Evolutionary conservation across 1,284 basidiomycete species (phyloP), one percentile per base, ranked within the genome.

Genomic region (Ustanciosporium gigantosporum): DNA sequence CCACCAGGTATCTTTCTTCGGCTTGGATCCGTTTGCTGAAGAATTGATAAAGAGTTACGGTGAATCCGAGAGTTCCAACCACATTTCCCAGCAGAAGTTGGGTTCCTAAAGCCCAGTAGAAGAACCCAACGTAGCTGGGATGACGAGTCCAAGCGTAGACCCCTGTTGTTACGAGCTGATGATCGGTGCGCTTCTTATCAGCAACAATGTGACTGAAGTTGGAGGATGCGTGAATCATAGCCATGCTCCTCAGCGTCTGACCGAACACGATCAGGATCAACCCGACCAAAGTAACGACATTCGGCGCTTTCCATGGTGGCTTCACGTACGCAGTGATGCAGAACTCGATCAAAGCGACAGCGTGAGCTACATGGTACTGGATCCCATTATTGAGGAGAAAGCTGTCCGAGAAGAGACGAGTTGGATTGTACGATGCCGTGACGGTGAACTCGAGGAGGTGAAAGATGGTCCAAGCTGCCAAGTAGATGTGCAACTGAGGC

Each of bases 41-140:
- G 82, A 98, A 98, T 39, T 84, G 81, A 84, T 88, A 90, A 16
- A 97, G 81, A 1, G 91, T 77, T 25, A 84, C 62, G 15, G 80
- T 64, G 59, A 86, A 92, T 2, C 85, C 73, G 2, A 85, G 41
- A 71, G 90, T 87, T 13, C 86, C 86, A 20, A 92, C 31, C 0
- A 89, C 84, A 77, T 98, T 98, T 69, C 90, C 90, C 21, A 98
- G 82, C 3, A 92, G 84, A n/a, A 98, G 79, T 76, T 98, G 93
- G 0, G 93, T 96, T 1, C 91, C 91, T 24, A 98, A 71, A 0
- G 92, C 93, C 94, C 94, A 98, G 79, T 94, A 97, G 79, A 89
- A 95, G 82, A 98, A 99, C 3, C 94, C 95, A 0, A 90, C 85
- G 70, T 99, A 99, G 0, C 92, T 95, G 8, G 95, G 95, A 78